Percentiles rank a stretch among this genome's conserved stretches.
phyloP scores from a whole-genome alignment of 139 green algal species.

The Chlamydomonas incerta region DNA sequence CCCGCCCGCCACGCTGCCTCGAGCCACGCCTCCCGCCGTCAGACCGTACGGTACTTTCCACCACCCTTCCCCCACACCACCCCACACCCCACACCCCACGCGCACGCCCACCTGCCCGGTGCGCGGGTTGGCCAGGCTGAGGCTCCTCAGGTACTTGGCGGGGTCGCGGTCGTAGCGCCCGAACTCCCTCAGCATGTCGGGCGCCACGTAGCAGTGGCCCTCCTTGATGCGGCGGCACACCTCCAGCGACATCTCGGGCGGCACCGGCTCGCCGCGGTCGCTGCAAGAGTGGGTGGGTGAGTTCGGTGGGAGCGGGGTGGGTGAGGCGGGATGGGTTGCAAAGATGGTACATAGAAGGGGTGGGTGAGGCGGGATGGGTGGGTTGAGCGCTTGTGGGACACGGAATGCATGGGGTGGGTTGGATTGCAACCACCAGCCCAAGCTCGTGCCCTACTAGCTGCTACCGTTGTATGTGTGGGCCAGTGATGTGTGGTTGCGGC shows the following conservation, averaged over 20 bases:
- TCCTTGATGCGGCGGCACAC: constrained; percentile 81
- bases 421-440: too few species aligned
- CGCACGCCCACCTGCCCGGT: not conserved
- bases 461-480: too few species aligned
- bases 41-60: too few species aligned
- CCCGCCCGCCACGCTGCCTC: too few species aligned
- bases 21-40: too few species aligned
- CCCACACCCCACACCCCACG: not conserved
- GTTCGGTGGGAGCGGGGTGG: not conserved
- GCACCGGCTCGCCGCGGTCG: constrained; percentile 67
- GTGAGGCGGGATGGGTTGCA: too few species aligned
- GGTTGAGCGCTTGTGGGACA: too few species aligned
- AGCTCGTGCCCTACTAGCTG: too few species aligned
- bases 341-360: too few species aligned
- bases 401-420: too few species aligned
- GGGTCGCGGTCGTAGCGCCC: constrained; percentile 69
- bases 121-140: constrained; percentile 14
- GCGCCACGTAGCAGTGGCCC: constrained; percentile 75
- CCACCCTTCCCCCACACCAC: not conserved
- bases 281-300: not conserved
- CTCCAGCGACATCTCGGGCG: constrained; percentile 71
- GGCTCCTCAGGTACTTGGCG: constrained; percentile 64
- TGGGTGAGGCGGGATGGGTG: too few species aligned
- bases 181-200: constrained; percentile 75
- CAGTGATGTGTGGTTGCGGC: too few species aligned